phyloP scores from a whole-genome alignment of 2,329 filamentous ascomycete genomes.

The Fusarium avenaceum region DNA sequence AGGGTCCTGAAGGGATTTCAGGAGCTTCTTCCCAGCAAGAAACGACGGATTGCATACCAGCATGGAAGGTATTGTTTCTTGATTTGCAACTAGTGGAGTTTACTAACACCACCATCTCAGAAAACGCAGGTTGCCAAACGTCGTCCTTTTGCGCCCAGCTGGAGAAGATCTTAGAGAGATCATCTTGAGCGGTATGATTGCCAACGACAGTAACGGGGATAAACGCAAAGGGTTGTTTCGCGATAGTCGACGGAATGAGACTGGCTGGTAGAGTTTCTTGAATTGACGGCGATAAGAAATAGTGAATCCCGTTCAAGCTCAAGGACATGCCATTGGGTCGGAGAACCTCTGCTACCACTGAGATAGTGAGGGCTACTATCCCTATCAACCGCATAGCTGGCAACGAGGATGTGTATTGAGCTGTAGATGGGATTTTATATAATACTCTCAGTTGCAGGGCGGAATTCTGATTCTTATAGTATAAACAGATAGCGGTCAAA shows the following conservation, averaged over 20 bases:
- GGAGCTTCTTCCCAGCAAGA: not conserved
- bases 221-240: not conserved
- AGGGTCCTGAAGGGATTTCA: not conserved
- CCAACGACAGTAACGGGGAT: not conserved
- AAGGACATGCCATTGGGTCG: slow-evolving; percentile 2
- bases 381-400: not conserved
- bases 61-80: not conserved
- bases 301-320: not conserved
- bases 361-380: fast-evolving
- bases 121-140: not conserved
- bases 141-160: not conserved
- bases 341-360: not conserved
- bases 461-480: no score
- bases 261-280: not conserved
- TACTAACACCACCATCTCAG: not conserved
- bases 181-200: not conserved
- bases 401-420: fast-evolving
- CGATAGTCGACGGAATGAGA: fast-evolving
- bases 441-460: fast-evolving
- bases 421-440: no score
- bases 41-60: not conserved
- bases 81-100: not conserved
- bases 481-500: no score
- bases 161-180: fast-evolving
- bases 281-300: not conserved